These are phyloP conservation scores for Russula virescens DNA, from an alignment of 768 basidiomycete species.

Conservation along the genomic window DNA sequence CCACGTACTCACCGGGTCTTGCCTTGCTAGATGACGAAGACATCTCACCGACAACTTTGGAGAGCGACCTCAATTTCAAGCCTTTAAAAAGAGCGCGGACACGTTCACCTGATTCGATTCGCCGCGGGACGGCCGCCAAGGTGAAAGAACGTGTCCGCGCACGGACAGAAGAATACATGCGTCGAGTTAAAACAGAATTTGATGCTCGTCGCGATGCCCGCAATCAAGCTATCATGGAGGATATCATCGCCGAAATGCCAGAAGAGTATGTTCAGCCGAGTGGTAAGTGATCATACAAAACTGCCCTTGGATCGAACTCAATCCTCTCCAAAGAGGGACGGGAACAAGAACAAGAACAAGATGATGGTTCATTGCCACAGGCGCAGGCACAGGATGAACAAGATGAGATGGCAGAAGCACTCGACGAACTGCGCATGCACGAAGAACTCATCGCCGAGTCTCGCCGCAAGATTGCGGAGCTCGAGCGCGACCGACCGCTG, in stretches of 20 bases:
- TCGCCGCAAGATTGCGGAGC: constrained; percentile 59
- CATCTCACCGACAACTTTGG: not conserved
- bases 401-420: constrained; percentile 23
- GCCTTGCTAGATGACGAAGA: not conserved
- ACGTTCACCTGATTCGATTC: constrained; percentile 38
- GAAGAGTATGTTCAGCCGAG: constrained; percentile 6
- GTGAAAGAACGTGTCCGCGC: constrained; percentile 38
- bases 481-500: constrained; percentile 55
- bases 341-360: not conserved
- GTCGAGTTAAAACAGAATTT: constrained; percentile 33
- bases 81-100: constrained; percentile 48
- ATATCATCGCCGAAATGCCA: constrained; percentile 30
- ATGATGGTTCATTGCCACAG: not conserved
- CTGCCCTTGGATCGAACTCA: not conserved
- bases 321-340: not conserved
- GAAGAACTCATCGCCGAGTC: constrained; percentile 53
- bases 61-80: constrained; percentile 4
- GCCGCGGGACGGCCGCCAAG: constrained; percentile 37
- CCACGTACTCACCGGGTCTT: not conserved
- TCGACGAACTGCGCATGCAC: constrained; percentile 28
- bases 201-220: constrained; percentile 34
- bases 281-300: not conserved
- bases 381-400: constrained; percentile 8
- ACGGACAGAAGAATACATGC: constrained; percentile 36
- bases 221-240: constrained; percentile 38